Percentiles rank a stretch among this genome's conserved stretches.
Evolutionary conservation across 495 filamentous ascomycete genomes (phyloP).

Genomic region (Penicillium longicatenatum): DNA sequence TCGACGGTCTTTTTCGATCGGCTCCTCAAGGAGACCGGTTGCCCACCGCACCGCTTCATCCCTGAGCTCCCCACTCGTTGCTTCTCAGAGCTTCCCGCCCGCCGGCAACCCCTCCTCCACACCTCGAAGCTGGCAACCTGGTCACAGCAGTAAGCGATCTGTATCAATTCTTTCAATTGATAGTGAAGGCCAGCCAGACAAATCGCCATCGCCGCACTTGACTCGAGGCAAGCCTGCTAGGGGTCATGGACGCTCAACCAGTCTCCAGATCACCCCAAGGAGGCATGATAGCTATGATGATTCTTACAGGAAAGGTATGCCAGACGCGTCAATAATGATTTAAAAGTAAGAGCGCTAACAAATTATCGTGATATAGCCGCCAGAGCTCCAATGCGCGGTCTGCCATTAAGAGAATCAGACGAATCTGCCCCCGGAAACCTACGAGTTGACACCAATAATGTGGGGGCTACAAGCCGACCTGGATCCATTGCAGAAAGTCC

Average conservation of each 20-base stretch:
- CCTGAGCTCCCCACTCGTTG: constrained; percentile 43
- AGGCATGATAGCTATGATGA: constrained; percentile 50
- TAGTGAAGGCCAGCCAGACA: constrained; percentile 53
- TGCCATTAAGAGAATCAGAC: constrained; percentile 32
- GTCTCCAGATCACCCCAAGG: constrained; percentile 74
- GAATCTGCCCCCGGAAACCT: constrained; percentile 24
- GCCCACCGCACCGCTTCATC: constrained; percentile 48
- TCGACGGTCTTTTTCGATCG: constrained; percentile 41
- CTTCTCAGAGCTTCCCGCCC: constrained; percentile 51
- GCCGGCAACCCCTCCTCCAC: constrained; percentile 38
- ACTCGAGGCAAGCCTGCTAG: constrained; percentile 47
- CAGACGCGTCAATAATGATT: background rate
- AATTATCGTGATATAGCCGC: constrained; percentile 15
- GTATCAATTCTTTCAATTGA: constrained; percentile 95
- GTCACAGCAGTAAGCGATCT: constrained; percentile 69
- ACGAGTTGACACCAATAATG: constrained; percentile 35
- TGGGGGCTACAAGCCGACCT: constrained; percentile 26
- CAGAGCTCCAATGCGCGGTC: constrained; percentile 30
- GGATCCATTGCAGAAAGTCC: constrained; percentile 33
- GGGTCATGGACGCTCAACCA: constrained; percentile 79
- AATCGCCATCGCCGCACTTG: constrained; percentile 41
- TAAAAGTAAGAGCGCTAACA: constrained; percentile 10
- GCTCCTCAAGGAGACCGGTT: constrained; percentile 33
- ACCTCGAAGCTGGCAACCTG: constrained; percentile 37
- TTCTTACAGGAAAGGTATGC: constrained; percentile 43